Base-by-base conservation (phyloP, 148 eudicot genomes). In the Chenopodium formosanum region DNA sequence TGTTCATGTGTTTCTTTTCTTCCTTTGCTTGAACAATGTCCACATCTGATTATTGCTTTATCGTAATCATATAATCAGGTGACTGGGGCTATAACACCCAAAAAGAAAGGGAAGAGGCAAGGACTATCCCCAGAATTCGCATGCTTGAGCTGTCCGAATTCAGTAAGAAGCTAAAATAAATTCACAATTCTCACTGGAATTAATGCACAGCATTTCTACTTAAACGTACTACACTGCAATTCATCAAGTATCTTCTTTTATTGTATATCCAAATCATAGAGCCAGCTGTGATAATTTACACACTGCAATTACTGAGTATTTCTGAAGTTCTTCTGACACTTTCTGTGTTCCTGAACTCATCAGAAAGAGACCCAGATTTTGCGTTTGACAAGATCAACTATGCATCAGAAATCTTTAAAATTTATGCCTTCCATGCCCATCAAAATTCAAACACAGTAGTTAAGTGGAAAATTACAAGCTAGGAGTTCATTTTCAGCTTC, bases 21-120 rank as follows among this genome's bases (percentile, higher is more conserved):
- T 34, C 34, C 65, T 68, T 72, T 66, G 63, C 46, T 40, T 74
- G 46, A 79, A 76, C 32, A 69, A 66, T 31, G 52, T 32, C 44
- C 22, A 56, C 16, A 62, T 81, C 56, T 77, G 48, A 72, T 25
- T 66, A 9, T 67, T 75, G 23, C 34, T 27, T 31, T 50, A 34
- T 67, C 72, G 47, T 60, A 69, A 75, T 62, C 83, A 63, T 40
- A 81, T 80, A 83, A 81, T 37, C 92, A 96, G 99, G 90, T 74
- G 91, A 96, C 66, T 96, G 99, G 99, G 99, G 99, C 34, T 96
- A 94, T 46, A 96, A 96, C 89, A 96, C 98, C 31, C 78, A 75
- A 60, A 90, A 90, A 83, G 98, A 96, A 86, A 91, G 98, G 79
- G 92, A 85, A 23, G 98, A 94, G 79, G 99, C 99, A 80, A 92